Percentiles rank a stretch among this genome's conserved stretches.
Conservation (phyloP, 2,329 filamentous ascomycete genomes). For the Xylaria sp. region DNA sequence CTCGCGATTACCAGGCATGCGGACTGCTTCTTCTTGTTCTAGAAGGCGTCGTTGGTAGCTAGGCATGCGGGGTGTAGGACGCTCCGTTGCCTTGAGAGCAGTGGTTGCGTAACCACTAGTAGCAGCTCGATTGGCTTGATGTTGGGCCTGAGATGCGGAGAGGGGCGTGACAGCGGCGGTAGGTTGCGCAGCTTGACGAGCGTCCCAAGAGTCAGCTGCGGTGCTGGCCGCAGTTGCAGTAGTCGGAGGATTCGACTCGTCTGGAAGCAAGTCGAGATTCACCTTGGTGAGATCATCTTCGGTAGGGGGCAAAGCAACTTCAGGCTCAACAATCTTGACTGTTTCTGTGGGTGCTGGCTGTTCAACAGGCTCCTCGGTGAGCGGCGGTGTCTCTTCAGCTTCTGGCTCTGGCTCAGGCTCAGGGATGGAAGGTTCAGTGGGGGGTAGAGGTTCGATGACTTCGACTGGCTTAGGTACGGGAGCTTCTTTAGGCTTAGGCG, state of each 20-base stretch:
- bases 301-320: constrained; percentile 67
- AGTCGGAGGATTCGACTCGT: constrained; percentile 76
- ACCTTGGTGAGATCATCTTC: constrained; percentile 86
- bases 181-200: constrained; percentile 59
- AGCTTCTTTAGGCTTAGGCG: constrained; percentile 60
- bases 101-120: constrained; percentile 79
- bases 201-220: constrained; percentile 83
- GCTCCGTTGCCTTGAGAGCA: constrained; percentile 76
- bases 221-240: constrained; percentile 90
- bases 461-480: constrained; percentile 52
- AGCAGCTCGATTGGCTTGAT: constrained; percentile 61
- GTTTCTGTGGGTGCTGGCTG: constrained; percentile 40
- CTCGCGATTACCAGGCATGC: constrained; percentile 96
- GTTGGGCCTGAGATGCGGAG: constrained; percentile 67
- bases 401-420: constrained; percentile 50
- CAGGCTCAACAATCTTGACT: constrained; percentile 53
- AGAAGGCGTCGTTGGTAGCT: constrained; percentile 86
- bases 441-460: constrained; percentile 52
- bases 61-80: constrained; percentile 68
- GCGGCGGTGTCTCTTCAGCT: constrained; percentile 44
- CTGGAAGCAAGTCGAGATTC: constrained; percentile 89
- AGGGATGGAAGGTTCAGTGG: constrained; percentile 47
- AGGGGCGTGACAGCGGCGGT: constrained; percentile 71
- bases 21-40: constrained; percentile 96
- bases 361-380: constrained; percentile 36